These are phyloP conservation scores for Diplodia seriata DNA, from an alignment of 2,329 filamentous ascomycete species.

Conservation along the genomic window DNA sequence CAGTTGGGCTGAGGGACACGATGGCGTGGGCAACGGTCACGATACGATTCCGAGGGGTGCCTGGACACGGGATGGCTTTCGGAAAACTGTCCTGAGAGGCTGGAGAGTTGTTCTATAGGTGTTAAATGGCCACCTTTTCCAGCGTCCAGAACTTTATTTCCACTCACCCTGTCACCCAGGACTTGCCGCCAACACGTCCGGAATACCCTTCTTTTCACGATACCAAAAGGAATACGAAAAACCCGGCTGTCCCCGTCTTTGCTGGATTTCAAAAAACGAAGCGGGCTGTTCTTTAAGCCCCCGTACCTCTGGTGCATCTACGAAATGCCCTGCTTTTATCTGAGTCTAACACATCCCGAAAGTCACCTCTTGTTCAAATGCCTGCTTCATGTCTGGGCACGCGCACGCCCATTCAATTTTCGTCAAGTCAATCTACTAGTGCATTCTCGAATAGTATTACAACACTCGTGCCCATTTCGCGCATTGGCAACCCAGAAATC, in stretches of 20 bases:
- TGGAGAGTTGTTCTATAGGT: slow-evolving; percentile 20
- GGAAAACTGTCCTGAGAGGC: slow-evolving; percentile 5
- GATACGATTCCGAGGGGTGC: slow-evolving; percentile 22
- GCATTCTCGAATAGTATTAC: not conserved
- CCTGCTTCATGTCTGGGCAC: not conserved
- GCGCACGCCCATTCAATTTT: not conserved
- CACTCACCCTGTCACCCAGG: not conserved
- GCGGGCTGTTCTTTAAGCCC: not conserved
- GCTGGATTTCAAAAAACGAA: not conserved
- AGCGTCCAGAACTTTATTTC: slow-evolving; percentile 15
- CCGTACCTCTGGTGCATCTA: not conserved
- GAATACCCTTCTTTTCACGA: not conserved
- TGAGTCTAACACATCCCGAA: not conserved
- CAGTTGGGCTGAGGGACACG: not conserved
- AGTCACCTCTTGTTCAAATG: not conserved
- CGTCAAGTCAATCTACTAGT: not conserved
- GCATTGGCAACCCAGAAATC: not conserved
- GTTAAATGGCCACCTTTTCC: slow-evolving; percentile 28
- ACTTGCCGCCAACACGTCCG: not conserved
- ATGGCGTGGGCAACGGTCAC: slow-evolving; percentile 25
- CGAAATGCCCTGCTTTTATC: not conserved
- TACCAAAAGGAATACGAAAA: slow-evolving; percentile 20
- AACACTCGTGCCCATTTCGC: not conserved
- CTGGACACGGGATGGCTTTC: slow-evolving; percentile 21
- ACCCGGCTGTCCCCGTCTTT: not conserved